Evolutionary conservation across 2,329 filamentous ascomycete genomes (phyloP), one percentile per base, ranked within the genome.

Genomic region (Colletotrichum echinochloae): DNA sequence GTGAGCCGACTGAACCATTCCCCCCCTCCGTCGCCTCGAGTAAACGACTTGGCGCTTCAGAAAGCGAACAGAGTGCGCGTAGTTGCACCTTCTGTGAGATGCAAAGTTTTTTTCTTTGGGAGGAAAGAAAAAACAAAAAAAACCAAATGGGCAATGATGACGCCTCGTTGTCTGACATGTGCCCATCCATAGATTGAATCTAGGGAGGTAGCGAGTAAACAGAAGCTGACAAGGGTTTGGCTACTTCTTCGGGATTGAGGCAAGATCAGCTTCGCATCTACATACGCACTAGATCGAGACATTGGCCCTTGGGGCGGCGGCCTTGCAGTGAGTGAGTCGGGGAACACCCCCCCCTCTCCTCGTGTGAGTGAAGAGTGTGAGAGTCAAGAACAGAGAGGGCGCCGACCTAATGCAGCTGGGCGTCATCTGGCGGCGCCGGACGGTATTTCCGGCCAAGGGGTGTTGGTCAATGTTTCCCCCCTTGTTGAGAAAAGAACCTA

Each of bases 401-500:
- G 57, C 28, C 12, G 11, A 35, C 37, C 66, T 60, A 33, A 60
- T 60, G 55, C 66, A 56, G 28, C 26, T 46, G 33, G 51, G 39
- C 64, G 64, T 67, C 67, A 59, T 70, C 39, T 51, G 30, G 18
- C 51, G 41, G 37, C 46, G 26, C 14, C 28, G 33, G 23, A 16
- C 20, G 28, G 30, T n/a, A 30, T n/a, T 30, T 33, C 33, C 23
- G 35, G 39, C 23, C 35, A 28, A 12, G n/a, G 39, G 44, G 28
- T 23, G 28, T 3, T n/a, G 28, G n/a, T 30, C 20, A 60, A 49
- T 37, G 28, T 49, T 49, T 44, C 56, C 63, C 63, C 63, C 67
- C 67, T 70, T 70, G 57, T 63, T 70, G 67, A 70, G 64, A 70
- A 70, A 66, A 66, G 67, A 70, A 70, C 67, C 60, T 41, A 62